A percentile compares a stretch with the other conserved stretches of the same genome.
Conservation (phyloP, 2,329 filamentous ascomycete species). For the Lecanicillium sp. region DNA sequence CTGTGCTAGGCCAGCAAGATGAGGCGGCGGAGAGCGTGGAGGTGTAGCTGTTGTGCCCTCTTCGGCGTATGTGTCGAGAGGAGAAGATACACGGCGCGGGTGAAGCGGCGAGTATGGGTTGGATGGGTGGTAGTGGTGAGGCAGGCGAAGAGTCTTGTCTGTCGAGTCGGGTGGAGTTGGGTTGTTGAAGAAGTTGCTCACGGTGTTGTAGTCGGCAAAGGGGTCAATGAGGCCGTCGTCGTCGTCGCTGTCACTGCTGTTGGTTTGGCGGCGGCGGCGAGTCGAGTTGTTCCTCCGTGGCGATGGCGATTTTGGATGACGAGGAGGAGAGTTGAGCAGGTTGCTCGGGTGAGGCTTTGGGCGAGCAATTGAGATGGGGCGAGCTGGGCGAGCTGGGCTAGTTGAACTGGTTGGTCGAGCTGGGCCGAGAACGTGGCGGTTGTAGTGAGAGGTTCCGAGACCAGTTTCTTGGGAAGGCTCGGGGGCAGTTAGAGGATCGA, state of each 20-base stretch:
- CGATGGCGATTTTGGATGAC: not conserved
- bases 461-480: slow-evolving; percentile 62
- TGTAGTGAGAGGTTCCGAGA: slow-evolving; percentile 48
- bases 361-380: not conserved
- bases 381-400: not conserved
- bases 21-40: slow-evolving; percentile 8
- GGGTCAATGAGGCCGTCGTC: slow-evolving; percentile 1
- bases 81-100: slow-evolving; percentile 7
- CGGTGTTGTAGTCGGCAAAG: slow-evolving; percentile 1
- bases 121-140: slow-evolving; percentile 35
- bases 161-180: slow-evolving; percentile 47
- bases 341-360: not conserved
- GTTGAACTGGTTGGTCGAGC: not conserved
- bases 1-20: slow-evolving; percentile 10
- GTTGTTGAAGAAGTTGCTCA: slow-evolving; percentile 13
- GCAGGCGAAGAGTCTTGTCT: slow-evolving; percentile 26
- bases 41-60: slow-evolving; percentile 13
- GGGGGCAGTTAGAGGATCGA: slow-evolving; percentile 60
- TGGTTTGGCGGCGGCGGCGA: not conserved
- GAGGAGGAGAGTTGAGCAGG: not conserved
- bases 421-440: slow-evolving; percentile 16
- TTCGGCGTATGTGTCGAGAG: slow-evolving; percentile 12
- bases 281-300: not conserved
- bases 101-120: slow-evolving; percentile 28
- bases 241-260: not conserved